Percentiles rank a stretch among this genome's conserved stretches.
Conservation (phyloP, 208 protist genomes). For the Crithidia sp. region DNA sequence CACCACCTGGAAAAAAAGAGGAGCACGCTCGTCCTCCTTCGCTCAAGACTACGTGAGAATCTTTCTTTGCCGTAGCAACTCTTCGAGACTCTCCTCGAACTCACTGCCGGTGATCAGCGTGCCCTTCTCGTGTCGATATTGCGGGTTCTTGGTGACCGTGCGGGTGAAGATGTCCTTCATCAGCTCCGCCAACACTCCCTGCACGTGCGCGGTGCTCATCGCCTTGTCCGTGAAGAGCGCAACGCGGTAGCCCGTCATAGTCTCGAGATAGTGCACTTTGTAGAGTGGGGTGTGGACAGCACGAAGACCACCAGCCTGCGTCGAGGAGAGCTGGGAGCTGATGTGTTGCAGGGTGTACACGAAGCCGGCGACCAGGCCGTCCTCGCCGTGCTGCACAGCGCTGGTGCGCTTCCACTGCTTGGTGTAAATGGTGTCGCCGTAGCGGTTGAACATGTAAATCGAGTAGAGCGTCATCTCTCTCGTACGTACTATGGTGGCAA, state of each 20-base stretch:
- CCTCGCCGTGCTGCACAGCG: slow-evolving; percentile 75
- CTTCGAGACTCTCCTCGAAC: slow-evolving; percentile 73
- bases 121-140: slow-evolving; percentile 73
- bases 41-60: slow-evolving; percentile 13
- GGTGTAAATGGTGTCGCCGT: slow-evolving; percentile 87
- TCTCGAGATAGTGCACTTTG: slow-evolving; percentile 89
- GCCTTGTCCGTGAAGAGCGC: slow-evolving; percentile 76
- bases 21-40: too few relatives aligned
- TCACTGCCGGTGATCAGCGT: slow-evolving; percentile 53
- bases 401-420: slow-evolving; percentile 84
- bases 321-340: slow-evolving; percentile 77
- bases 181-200: slow-evolving; percentile 55
- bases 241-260: slow-evolving; percentile 84
- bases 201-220: slow-evolving; percentile 53
- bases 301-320: slow-evolving; percentile 54
- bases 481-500: too few relatives aligned
- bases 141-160: slow-evolving; percentile 67
- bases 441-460: slow-evolving; percentile 89
- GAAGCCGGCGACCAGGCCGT: slow-evolving; percentile 83
- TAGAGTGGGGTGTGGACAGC: slow-evolving; percentile 85
- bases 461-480: slow-evolving; percentile 76
- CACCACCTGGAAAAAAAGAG: too few relatives aligned
- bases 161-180: slow-evolving; percentile 67
- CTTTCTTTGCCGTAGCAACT: slow-evolving; percentile 52
- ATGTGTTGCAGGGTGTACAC: slow-evolving; percentile 90